Base-by-base conservation (phyloP, 148 eudicot genomes). In the Salicornia ramosissima region DNA sequence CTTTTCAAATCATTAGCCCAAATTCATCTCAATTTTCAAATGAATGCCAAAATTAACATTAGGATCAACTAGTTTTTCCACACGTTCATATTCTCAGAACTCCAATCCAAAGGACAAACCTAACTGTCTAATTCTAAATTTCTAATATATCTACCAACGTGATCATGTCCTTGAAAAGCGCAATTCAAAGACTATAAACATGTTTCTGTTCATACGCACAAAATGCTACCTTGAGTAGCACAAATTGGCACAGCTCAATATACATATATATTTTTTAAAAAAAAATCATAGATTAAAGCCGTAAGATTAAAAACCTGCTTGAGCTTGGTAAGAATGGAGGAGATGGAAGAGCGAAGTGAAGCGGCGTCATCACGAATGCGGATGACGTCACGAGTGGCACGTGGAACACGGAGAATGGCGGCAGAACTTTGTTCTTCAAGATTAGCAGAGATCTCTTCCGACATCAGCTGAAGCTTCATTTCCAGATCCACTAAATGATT, bases 371-470 rank as follows among this genome's bases (percentile, higher is more conserved):
- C 98, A 10, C 96, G 90, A 63, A 93, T 88, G 66, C 96, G 91
- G 61, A 86, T 55, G 63, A 90, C 95, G 53, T 93, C 96, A 15
- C 98, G 95, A 0, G 92, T 81, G 75, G 98, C 96, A n/a, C 96
- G 90, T 49, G 98, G 98, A 15, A 93, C 92, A 7, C 98, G 98
- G 69, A 90, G 87, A 68, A 93, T 79, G 6, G 98, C 89, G 34
- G 90, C 87, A 58, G 95, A 79, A 75, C 96, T 88, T 71, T 93
- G 98, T 71, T 93, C 96, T 71, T 93, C 96, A 33, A 93, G 85
- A 40, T 92, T 85, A 42, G 89, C 74, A 26, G 90, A 86, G 87
- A 93, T 90, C 96, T 93, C 95, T 77, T 93, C 98, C 0, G 95
- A 84, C 74, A 79, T 78, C 88, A 90, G 80, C 75, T 93, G 98